These are phyloP conservation scores for Cercophora sp. DNA, from an alignment of 495 filamentous ascomycete species.

Conservation along the genomic window DNA sequence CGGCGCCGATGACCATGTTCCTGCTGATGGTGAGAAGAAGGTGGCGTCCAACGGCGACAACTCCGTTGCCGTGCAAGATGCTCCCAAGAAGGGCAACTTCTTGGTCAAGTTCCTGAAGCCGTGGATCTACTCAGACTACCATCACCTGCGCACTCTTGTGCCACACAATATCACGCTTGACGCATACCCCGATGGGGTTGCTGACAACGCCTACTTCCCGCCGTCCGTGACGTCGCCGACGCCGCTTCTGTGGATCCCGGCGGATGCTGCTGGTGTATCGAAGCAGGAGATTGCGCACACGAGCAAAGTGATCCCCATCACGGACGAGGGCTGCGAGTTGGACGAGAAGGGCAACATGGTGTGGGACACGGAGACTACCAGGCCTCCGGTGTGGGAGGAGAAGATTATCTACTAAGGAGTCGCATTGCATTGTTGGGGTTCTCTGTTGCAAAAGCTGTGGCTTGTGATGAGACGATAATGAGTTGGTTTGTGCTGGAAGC, in stretches of 20 bases:
- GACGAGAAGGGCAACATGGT: conserved; percentile 74
- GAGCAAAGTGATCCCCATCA: conserved; percentile 67
- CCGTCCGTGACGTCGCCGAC: conserved; percentile 61
- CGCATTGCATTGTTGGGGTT: not conserved
- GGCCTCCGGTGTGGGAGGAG: conserved; percentile 77
- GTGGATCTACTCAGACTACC: conserved; percentile 70
- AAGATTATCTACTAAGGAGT: conserved; percentile 51
- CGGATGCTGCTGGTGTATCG: conserved; percentile 70
- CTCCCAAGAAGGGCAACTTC: conserved; percentile 36
- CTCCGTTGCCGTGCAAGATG: conserved; percentile 11
- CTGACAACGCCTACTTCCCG: conserved; percentile 71
- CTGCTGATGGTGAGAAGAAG: conserved; percentile 27
- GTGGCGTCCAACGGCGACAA: conserved; percentile 29
- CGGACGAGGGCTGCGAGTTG: conserved; percentile 76
- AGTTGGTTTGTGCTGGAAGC: too few relatives aligned
- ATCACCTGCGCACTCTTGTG: conserved; percentile 65
- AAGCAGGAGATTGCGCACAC: conserved; percentile 73
- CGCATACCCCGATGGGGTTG: conserved; percentile 56
- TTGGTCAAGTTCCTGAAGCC: conserved; percentile 73
- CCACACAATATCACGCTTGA: conserved; percentile 51
- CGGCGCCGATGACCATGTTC: conserved; percentile 18
- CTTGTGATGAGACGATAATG: too few relatives aligned
- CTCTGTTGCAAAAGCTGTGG: too few relatives aligned
- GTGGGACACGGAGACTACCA: conserved; percentile 68
- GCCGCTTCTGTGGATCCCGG: conserved; percentile 80